Base-by-base conservation (phyloP, 768 basidiomycete genomes). In the Leccinum aurantiacum region DNA sequence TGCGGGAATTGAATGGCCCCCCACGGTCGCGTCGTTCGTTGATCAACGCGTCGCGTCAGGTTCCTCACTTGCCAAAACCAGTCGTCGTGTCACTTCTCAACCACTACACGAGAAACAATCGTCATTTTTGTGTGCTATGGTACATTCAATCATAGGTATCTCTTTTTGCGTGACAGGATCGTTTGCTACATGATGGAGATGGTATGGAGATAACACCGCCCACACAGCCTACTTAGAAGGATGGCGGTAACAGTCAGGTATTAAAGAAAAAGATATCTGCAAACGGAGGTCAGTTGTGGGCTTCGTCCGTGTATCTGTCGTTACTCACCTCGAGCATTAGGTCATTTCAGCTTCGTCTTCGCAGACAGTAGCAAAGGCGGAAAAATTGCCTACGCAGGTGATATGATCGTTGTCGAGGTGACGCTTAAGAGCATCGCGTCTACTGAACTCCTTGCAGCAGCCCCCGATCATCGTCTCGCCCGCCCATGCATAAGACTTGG, bases 391-490 rank as follows among this genome's bases (percentile, higher is more conserved):
- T 17, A 75, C 54, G 58, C 76, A 76, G 11, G 22, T 61, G 52
- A 75, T 75, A 17, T 73, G 74, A 8, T 73, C 67, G 52, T 75
- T 75, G 55, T 75, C 72, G 24, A 76, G 73, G 63, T 77, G 77
- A 52, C 76, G 71, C 64, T 78, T 77, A 59, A 78, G 73, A 31
- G 76, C 77, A 57, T 78, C 77, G 57, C 71, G 71, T 64, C 77
- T 69, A 52, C 74, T 75, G 48, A 78, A 78, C 56, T 70, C 70
- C 56, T 69, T 74, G 56, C 73, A 67, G 58, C 77, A 78, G n/a
- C 76, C 76, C 25, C 77, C 76, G 17, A 75, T 66, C 74, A 74
- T 73, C 60, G 56, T 66, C 53, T 65, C 62, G 1, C 69, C 75
- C 11, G 59, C 66, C 70, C 65, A 74, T 22, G 52, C 15, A 46